A percentile compares a stretch with the other conserved stretches of the same genome.
phyloP scores from a whole-genome alignment of 768 basidiomycete species.

The Grammothele lineata region DNA sequence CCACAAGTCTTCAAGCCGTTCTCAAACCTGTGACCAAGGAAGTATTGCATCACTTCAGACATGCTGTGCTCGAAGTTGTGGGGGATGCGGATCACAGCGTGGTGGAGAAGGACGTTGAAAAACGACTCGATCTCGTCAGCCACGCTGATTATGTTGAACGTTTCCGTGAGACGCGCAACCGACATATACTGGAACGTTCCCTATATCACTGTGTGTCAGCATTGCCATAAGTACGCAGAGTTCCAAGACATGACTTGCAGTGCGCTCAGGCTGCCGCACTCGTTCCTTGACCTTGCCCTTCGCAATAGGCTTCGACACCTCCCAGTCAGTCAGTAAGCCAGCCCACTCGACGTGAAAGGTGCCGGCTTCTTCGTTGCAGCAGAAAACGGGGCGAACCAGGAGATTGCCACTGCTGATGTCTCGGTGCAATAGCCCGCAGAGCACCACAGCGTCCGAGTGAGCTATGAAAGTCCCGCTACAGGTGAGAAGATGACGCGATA shows the following conservation, averaged over 20 bases:
- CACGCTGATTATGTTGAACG: background rate
- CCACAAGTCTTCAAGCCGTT: too few species aligned
- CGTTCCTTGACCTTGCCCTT: too few species aligned
- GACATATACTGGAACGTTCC: slow-evolving; percentile 9
- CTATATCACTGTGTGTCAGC: background rate
- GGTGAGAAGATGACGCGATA: too few species aligned
- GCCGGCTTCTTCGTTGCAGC: background rate
- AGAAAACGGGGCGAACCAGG: background rate
- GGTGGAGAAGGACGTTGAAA: slow-evolving; percentile 1
- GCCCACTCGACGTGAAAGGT: background rate
- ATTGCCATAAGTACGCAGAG: background rate
- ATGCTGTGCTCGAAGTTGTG: too few species aligned
- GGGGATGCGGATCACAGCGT: background rate
- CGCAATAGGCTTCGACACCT: background rate
- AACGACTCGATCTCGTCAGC: slow-evolving; percentile 7
- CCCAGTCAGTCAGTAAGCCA: background rate
- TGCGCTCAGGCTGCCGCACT: background rate
- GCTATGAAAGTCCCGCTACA: background rate
- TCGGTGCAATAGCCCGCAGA: background rate
- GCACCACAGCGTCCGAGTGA: background rate
- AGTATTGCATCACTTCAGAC: too few species aligned
- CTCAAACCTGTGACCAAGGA: too few species aligned
- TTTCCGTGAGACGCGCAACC: background rate
- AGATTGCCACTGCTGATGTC: slow-evolving; percentile 3
- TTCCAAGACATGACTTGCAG: background rate